Evolutionary conservation across 108 stramenopile species (phyloP).

Genomic region (Nitzschia putrida): DNA sequence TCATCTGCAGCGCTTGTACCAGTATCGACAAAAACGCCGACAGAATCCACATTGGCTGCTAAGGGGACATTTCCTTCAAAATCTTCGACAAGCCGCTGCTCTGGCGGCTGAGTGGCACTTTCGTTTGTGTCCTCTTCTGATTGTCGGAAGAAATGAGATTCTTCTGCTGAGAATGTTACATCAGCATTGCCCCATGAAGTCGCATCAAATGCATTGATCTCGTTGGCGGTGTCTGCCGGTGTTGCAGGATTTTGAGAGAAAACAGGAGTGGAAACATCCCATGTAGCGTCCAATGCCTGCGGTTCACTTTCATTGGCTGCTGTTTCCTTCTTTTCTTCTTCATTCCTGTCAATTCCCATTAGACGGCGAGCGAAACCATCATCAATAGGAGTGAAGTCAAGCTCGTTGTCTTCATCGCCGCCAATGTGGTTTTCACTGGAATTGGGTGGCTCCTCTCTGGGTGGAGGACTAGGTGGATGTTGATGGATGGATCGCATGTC

Average conservation of each 20-base stretch:
- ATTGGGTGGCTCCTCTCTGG: background rate
- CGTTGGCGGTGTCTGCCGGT: background rate
- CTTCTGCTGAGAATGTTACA: slow-evolving; percentile 1
- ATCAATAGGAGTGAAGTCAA: background rate
- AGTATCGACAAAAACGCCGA: background rate
- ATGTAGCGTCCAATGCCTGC: slow-evolving; percentile 7
- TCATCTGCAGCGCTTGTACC: slow-evolving; percentile 15
- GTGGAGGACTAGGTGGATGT: slow-evolving; percentile 16
- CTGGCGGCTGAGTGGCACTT: background rate
- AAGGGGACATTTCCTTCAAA: slow-evolving; percentile 2
- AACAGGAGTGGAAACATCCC: slow-evolving; percentile 6
- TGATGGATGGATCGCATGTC: slow-evolving; percentile 36
- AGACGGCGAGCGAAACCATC: slow-evolving; percentile 2
- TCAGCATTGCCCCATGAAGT: slow-evolving; percentile 14
- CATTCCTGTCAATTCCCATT: background rate
- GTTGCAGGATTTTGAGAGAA: slow-evolving; percentile 2
- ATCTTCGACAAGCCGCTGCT: slow-evolving; percentile 8
- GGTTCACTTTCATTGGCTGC: background rate
- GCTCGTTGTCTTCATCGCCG: background rate
- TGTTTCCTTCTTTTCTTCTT: slow-evolving; percentile 28
- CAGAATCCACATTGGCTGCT: background rate
- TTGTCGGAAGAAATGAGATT: background rate
- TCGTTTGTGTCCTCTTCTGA: background rate
- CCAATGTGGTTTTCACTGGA: background rate
- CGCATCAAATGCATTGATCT: slow-evolving; percentile 27